Evolutionary conservation across 805 yeast species (phyloP), one percentile per base, ranked within the genome.

Genomic region (Candida tallmaniae): DNA sequence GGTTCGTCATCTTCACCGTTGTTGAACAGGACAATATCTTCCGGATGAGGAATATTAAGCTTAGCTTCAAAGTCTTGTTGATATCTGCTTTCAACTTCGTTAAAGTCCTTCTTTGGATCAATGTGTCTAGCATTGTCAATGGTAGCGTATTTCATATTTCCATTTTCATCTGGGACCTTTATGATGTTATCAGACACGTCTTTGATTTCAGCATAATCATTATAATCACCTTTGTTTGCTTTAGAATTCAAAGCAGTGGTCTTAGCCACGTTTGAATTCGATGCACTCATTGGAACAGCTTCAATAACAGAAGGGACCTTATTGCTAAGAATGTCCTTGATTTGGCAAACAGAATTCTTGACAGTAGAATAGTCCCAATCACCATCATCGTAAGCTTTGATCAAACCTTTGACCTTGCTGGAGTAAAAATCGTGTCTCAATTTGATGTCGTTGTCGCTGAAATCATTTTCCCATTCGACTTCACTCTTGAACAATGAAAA

Each of bases 111-210:
- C 10, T 15, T 32, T n/a, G 38, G 31, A 11, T 36, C 39, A 32
- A 60, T 46, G 40, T 68, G 74, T 23, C 44, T 38, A 41, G 57
- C 58, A 40, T 56, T 48, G 38, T 69, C 74, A 29, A 69, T 68
- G 11, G 69, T 64, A 6, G 57, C 45, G 26, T 35, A 46, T 10
- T 35, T 34, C 15, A 38, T 39, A 14, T 47, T 47, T 20, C 21
- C 35, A 9, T 25, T 19, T 6, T 24, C 31, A 22, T 27, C 25
- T 13, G 40, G 36, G 15, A 39, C 33, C 28, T 35, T 25, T 22
- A 54, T 48, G 27, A 65, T 50, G 14, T 49, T 44, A 33, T 56
- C 63, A 25, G 41, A 29, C 7, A 36, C 23, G 23, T 48, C 52
- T 35, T 48, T 54, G n/a, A 50, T 42, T 6, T 45, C 33, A 15